phyloP scores from a whole-genome alignment of 2,329 filamentous ascomycete genomes.

The Hypoxylon sp. region DNA sequence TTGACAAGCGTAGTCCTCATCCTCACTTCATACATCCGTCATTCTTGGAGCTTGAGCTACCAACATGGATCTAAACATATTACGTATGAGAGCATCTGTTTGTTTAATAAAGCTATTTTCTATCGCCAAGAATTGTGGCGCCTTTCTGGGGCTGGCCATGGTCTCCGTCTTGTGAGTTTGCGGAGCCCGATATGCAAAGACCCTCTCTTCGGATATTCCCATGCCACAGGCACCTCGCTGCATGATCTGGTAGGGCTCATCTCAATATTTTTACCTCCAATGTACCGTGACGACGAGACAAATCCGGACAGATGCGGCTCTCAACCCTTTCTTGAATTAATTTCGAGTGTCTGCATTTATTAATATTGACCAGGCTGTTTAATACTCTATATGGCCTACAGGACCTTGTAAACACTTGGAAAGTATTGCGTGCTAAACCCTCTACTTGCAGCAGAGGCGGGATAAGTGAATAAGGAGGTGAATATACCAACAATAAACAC shows the following conservation, averaged over 20 bases:
- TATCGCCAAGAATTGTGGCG: conserved; percentile 40
- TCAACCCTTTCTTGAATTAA: conserved; percentile 8
- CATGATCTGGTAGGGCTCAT: conserved; percentile 44
- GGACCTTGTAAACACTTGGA: conserved; percentile 3
- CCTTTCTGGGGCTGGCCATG: conserved; percentile 37
- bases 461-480: conserved; percentile 6
- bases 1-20: conserved; percentile 11
- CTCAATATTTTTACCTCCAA: conserved; percentile 34
- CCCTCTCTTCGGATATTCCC: conserved; percentile 42
- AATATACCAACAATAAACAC: conserved; percentile 31
- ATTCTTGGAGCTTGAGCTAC: conserved; percentile 11
- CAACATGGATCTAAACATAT: conserved; percentile 26
- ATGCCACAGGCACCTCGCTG: conserved; percentile 40
- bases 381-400: conserved; percentile 14
- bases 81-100: conserved; percentile 44
- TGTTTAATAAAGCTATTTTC: conserved; percentile 47
- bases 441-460: conserved; percentile 4
- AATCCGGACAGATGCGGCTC: conserved; percentile 30
- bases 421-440: conserved; percentile 2
- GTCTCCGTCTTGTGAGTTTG: conserved; percentile 34
- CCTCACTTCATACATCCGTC: conserved; percentile 19
- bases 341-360: conserved; percentile 13
- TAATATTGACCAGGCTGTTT: conserved; percentile 27
- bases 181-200: conserved; percentile 40
- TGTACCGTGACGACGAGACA: conserved; percentile 27